Evolutionary conservation across 2,329 filamentous ascomycete genomes (phyloP).

Genomic region (Penicillium polonicum): DNA sequence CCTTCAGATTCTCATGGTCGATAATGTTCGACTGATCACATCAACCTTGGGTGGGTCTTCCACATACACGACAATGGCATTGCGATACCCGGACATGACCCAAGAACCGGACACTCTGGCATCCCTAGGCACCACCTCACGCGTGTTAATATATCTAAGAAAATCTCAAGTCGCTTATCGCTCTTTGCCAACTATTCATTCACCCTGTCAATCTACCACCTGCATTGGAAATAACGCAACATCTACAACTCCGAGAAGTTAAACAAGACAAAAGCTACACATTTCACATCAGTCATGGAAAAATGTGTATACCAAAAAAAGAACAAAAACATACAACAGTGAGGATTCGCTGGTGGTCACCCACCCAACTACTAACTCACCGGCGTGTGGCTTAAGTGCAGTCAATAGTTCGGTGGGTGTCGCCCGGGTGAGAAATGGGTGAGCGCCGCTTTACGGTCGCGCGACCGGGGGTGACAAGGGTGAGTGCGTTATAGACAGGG

Average conservation of each 20-base stretch:
- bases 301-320: too few species aligned
- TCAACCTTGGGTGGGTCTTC: slow-evolving; percentile 4
- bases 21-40: slow-evolving; percentile 22
- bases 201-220: too few species aligned
- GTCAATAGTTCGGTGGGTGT: slow-evolving; percentile 18
- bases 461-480: background rate
- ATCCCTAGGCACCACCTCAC: background rate
- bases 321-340: too few species aligned
- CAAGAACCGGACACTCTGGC: background rate
- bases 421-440: slow-evolving; percentile 5
- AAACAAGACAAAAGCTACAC: too few species aligned
- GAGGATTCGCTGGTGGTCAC: too few species aligned
- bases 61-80: background rate
- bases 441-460: background rate
- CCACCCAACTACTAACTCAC: too few species aligned
- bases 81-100: background rate
- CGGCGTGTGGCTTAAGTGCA: too few species aligned
- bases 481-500: too few species aligned
- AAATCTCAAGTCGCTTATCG: background rate
- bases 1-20: slow-evolving; percentile 21
- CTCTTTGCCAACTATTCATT: too few species aligned
- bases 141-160: background rate
- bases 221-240: too few species aligned
- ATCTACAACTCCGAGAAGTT: too few species aligned
- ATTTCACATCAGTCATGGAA: too few species aligned